Evolutionary conservation across 129 eudicot species (phyloP).

Genomic region (Chrysanthemum lavandulifolium): DNA sequence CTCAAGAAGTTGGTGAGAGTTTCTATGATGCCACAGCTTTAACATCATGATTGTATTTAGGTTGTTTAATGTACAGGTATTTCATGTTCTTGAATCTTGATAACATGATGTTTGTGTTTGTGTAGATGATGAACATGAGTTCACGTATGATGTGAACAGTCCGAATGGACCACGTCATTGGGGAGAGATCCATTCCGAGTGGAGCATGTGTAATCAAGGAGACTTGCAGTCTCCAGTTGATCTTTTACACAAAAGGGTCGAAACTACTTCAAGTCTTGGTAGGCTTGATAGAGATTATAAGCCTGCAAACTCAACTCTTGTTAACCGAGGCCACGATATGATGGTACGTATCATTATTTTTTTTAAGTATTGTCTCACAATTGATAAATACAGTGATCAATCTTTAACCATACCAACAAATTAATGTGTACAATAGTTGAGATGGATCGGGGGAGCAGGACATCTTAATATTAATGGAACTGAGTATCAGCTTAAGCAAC

Average conservation of each 20-base stretch:
- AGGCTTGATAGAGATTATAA: constrained; percentile 43
- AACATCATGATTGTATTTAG: not conserved
- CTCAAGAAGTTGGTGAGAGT: constrained; percentile 64
- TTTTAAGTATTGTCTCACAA: too few species aligned
- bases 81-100: not conserved
- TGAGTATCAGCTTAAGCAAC: constrained; percentile 41
- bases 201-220: constrained; percentile 55
- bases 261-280: constrained; percentile 41
- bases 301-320: constrained; percentile 57
- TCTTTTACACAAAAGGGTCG: constrained; percentile 42
- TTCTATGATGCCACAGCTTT: not conserved
- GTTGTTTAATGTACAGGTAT: not conserved
- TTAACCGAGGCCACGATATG: constrained; percentile 73
- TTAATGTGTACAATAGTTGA: constrained; percentile 25
- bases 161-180: constrained; percentile 47
- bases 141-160: constrained; percentile 33
- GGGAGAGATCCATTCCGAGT: constrained; percentile 55
- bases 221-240: constrained; percentile 76
- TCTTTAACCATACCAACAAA: not conserved
- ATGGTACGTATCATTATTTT: constrained; percentile 30
- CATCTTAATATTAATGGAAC: constrained; percentile 51
- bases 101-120: not conserved
- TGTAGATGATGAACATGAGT: constrained; percentile 60
- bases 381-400: not conserved
- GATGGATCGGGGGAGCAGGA: constrained; percentile 53